phyloP scores from a whole-genome alignment of 2,329 filamentous ascomycete species.

The Hirsutella thompsonii region DNA sequence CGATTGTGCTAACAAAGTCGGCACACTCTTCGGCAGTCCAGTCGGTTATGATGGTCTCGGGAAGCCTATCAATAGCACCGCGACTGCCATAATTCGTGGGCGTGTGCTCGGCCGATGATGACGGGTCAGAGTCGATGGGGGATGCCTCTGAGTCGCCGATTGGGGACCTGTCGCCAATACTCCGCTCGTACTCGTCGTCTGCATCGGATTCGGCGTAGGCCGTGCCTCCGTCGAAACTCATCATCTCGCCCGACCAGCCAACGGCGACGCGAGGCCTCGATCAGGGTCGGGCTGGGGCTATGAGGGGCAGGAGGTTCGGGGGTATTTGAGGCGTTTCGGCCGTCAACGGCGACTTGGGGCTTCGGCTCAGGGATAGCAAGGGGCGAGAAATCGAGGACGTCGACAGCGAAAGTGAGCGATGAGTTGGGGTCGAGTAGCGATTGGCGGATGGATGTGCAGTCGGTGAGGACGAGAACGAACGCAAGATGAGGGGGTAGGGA shows the following conservation, averaged over 20 bases:
- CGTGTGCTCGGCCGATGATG: slow-evolving; percentile 59
- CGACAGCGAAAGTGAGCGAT: background rate
- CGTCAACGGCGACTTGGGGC: background rate
- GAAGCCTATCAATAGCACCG: slow-evolving; percentile 50
- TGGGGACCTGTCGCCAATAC: slow-evolving; percentile 54
- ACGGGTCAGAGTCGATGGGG: slow-evolving; percentile 59
- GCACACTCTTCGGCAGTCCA: slow-evolving; percentile 83
- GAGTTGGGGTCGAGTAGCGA: background rate
- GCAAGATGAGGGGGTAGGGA: background rate
- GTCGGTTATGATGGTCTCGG: slow-evolving; percentile 63
- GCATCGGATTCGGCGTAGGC: slow-evolving; percentile 70
- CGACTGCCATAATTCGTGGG: slow-evolving; percentile 66
- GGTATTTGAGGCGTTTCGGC: no score
- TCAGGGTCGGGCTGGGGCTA: background rate
- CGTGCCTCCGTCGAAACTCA: slow-evolving; percentile 53
- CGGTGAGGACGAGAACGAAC: background rate
- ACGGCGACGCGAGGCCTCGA: background rate
- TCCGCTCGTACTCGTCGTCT: slow-evolving; percentile 73
- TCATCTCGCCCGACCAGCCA: slow-evolving; percentile 18
- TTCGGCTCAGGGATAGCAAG: no score
- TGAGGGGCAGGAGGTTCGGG: background rate
- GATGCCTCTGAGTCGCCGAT: slow-evolving; percentile 57
- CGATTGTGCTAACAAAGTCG: slow-evolving; percentile 72
- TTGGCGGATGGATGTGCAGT: background rate
- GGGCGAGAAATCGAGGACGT: no score